A percentile compares a stretch with the other conserved stretches of the same genome.
phyloP scores from a whole-genome alignment of 1,139 yeast genomes.

The Suhomyces guaymorum region DNA sequence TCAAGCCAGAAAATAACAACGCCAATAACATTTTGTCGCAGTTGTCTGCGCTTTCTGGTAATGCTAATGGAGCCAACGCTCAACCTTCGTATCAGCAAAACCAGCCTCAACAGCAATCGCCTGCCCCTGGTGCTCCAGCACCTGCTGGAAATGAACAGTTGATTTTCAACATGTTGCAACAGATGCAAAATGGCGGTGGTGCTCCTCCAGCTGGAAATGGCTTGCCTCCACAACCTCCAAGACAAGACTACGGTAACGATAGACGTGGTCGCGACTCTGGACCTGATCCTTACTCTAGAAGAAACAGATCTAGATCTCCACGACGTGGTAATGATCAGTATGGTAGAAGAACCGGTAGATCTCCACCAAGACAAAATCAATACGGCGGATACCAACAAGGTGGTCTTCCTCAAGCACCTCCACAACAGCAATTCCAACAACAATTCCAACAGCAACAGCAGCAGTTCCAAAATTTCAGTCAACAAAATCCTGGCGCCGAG shows the following conservation, averaged over 20 bases:
- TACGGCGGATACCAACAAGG: constrained; percentile 17
- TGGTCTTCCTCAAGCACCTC: constrained; percentile 11
- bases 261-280: constrained; percentile 40
- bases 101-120: constrained; percentile 17
- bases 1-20: constrained; percentile 22
- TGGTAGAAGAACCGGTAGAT: constrained; percentile 30
- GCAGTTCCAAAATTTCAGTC: constrained; percentile 6
- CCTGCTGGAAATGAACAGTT: constrained; percentile 27
- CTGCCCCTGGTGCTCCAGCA: constrained; percentile 19
- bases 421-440: constrained; percentile 11
- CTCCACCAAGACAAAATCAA: constrained; percentile 30
- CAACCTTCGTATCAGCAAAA: constrained; percentile 13
- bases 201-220: constrained; percentile 5
- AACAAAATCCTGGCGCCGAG: constrained; percentile 47
- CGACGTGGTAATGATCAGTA: constrained; percentile 24
- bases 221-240: constrained; percentile 17
- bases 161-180: constrained; percentile 47
- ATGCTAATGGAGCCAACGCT: constrained; percentile 20
- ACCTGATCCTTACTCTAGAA: constrained; percentile 41
- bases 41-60: constrained; percentile 45
- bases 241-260: constrained; percentile 24
- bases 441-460: constrained; percentile 15
- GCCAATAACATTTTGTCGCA: constrained; percentile 47
- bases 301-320: constrained; percentile 62
- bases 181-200: constrained; percentile 33